Evolutionary conservation across 2,329 filamentous ascomycete species (phyloP).

Genomic region (Diplodia sapinea): DNA sequence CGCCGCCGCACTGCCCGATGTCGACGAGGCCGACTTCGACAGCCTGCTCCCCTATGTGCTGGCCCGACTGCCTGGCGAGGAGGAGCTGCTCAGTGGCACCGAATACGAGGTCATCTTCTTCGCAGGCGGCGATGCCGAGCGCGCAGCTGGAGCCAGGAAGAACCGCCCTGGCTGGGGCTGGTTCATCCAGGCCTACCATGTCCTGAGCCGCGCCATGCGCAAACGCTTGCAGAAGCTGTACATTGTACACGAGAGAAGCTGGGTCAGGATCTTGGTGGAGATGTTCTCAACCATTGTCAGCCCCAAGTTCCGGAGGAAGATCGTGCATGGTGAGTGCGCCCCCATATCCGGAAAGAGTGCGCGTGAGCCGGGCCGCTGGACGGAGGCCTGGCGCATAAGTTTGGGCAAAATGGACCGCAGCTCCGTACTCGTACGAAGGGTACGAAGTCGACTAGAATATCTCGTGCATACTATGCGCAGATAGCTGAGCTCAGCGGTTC

Average conservation of each 20-base stretch:
- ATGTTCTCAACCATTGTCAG: slow-evolving; percentile 63
- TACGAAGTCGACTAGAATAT: neutral
- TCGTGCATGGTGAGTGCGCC: slow-evolving; percentile 55
- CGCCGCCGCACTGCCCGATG: slow-evolving; percentile 62
- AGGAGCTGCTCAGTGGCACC: slow-evolving; percentile 59
- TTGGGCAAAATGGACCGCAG: neutral
- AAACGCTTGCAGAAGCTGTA: slow-evolving; percentile 63
- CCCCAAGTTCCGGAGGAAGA: slow-evolving; percentile 63
- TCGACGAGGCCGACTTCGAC: slow-evolving; percentile 61
- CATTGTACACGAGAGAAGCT: slow-evolving; percentile 63
- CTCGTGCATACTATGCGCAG: neutral
- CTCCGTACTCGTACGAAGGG: neutral
- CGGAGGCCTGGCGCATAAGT: neutral
- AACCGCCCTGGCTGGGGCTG: slow-evolving; percentile 60
- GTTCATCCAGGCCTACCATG: slow-evolving; percentile 64
- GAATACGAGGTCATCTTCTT: slow-evolving; percentile 65
- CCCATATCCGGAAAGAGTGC: neutral
- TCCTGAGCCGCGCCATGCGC: slow-evolving; percentile 60
- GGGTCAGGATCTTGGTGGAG: slow-evolving; percentile 62
- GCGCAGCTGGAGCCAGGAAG: slow-evolving; percentile 46
- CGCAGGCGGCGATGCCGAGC: slow-evolving; percentile 56
- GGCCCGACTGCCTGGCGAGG: slow-evolving; percentile 60
- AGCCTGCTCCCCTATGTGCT: slow-evolving; percentile 61
- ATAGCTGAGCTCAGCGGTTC: slow-evolving; percentile 22
- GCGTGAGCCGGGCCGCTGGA: neutral